These are phyloP conservation scores for Babesia gibsoni DNA, from an alignment of 169 alveolate species.

Conservation along the genomic window DNA sequence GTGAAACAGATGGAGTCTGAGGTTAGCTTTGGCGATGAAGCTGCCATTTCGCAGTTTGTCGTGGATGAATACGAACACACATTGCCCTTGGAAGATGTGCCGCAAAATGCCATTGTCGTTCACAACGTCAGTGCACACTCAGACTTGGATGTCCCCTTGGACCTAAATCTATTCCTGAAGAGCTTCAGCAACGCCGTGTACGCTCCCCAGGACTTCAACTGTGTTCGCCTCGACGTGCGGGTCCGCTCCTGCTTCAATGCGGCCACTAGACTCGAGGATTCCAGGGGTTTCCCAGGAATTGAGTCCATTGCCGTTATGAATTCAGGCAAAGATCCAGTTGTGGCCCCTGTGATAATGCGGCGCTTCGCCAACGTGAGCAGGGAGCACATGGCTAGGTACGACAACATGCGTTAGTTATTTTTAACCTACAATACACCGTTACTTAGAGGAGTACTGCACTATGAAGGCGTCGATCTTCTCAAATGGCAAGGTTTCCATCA, in stretches of 20 bases:
- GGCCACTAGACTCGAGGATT: background rate
- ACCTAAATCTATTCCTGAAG: slow-evolving; percentile 46
- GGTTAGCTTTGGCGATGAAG: background rate
- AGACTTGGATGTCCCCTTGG: slow-evolving; percentile 58
- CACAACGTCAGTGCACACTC: slow-evolving; percentile 71
- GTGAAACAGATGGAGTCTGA: too few relatives aligned
- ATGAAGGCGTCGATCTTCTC: slow-evolving; percentile 73
- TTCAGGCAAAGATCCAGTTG: background rate
- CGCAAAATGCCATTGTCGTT: slow-evolving; percentile 51
- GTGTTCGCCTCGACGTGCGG: slow-evolving; percentile 73
- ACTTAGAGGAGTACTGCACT: slow-evolving; percentile 38
- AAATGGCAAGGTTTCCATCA: slow-evolving; percentile 72
- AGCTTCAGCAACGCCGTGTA: slow-evolving; percentile 65
- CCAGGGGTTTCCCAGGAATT: slow-evolving; percentile 30
- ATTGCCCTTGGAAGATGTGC: background rate
- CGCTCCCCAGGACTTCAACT: slow-evolving; percentile 71
- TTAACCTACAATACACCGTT: background rate
- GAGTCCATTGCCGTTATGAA: slow-evolving; percentile 14
- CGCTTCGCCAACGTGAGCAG: background rate
- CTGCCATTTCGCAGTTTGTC: background rate
- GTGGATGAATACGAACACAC: background rate
- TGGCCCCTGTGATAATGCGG: background rate
- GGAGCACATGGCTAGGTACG: background rate
- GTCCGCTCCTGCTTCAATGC: background rate
- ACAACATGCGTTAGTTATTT: background rate